Evolutionary conservation across 495 filamentous ascomycete species (phyloP).

Genomic region (Penicillium salamii): DNA sequence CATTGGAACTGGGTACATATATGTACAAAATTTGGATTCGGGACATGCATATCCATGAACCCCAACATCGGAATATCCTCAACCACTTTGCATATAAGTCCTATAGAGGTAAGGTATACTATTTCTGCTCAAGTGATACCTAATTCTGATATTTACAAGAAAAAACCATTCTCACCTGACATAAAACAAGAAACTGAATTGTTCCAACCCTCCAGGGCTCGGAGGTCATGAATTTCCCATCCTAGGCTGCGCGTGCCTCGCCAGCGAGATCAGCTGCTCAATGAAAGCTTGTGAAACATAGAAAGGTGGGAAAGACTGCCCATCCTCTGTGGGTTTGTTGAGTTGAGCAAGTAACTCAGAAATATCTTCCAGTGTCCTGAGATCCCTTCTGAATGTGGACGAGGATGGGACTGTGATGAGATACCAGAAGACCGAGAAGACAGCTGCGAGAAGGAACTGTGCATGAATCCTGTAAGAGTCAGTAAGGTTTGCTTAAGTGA

Average conservation of each 20-base stretch:
- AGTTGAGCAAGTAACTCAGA: slow-evolving; percentile 8
- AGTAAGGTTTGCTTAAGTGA: too few relatives aligned
- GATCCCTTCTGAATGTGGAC: slow-evolving; percentile 13
- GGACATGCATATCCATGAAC: too few relatives aligned
- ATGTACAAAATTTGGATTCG: too few relatives aligned
- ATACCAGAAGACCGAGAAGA: slow-evolving; percentile 21
- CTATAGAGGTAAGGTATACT: too few relatives aligned
- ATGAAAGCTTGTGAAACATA: slow-evolving; percentile 17
- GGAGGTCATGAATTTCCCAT: not conserved
- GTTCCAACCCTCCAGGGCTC: too few relatives aligned
- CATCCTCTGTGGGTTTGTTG: not conserved
- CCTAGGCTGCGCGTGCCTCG: not conserved
- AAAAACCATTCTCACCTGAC: not conserved
- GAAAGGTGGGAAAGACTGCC: slow-evolving; percentile 19
- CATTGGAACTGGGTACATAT: too few relatives aligned
- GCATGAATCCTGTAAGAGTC: slow-evolving; percentile 23
- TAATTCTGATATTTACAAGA: not conserved
- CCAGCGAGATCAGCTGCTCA: slow-evolving; percentile 11
- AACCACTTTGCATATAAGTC: too few relatives aligned
- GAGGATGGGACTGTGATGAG: slow-evolving; percentile 14
- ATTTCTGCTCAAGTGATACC: too few relatives aligned
- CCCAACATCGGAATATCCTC: too few relatives aligned
- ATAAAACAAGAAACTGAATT: too few relatives aligned
- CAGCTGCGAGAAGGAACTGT: slow-evolving; percentile 21
- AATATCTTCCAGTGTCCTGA: slow-evolving; percentile 16